Evolutionary conservation across 352 stramenopile genomes (phyloP).

Genomic region (Pythium volutum): DNA sequence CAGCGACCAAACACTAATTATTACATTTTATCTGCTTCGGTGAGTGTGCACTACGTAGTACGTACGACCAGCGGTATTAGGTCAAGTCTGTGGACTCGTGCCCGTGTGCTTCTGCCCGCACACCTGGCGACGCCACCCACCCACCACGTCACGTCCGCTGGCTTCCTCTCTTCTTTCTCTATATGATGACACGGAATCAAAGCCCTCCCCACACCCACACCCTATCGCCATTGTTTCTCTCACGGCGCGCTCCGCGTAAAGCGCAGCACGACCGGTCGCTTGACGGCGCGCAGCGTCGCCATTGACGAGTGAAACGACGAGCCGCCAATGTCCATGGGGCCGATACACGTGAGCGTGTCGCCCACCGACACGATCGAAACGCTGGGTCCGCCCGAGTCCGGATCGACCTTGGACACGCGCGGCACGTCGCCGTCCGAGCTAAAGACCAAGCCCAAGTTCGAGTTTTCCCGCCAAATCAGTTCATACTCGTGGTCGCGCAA

Average conservation of each 20-base stretch:
- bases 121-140: too few relatives aligned
- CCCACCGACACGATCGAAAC: constrained; percentile 70
- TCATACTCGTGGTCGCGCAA: constrained; percentile 78
- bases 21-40: constrained; percentile 25
- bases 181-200: constrained; percentile 20
- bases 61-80: not conserved
- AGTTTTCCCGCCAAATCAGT: constrained; percentile 81
- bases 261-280: constrained; percentile 76
- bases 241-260: constrained; percentile 43
- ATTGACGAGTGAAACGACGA: constrained; percentile 86
- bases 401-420: constrained; percentile 81
- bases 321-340: constrained; percentile 68
- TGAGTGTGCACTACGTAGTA: not conserved
- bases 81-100: too few relatives aligned
- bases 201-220: not conserved
- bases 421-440: constrained; percentile 73
- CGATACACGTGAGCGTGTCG: constrained; percentile 78
- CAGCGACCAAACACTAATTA: constrained; percentile 27
- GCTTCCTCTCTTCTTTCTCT: constrained; percentile 20
- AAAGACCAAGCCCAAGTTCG: constrained; percentile 82
- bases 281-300: constrained; percentile 74
- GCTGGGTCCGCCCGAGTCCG: constrained; percentile 68
- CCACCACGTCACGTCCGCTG: not conserved
- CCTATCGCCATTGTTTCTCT: not conserved
- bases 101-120: too few relatives aligned